These are phyloP conservation scores for Fomitiporia mediterranea DNA, from an alignment of 1,284 basidiomycete species.

Conservation along the genomic window DNA sequence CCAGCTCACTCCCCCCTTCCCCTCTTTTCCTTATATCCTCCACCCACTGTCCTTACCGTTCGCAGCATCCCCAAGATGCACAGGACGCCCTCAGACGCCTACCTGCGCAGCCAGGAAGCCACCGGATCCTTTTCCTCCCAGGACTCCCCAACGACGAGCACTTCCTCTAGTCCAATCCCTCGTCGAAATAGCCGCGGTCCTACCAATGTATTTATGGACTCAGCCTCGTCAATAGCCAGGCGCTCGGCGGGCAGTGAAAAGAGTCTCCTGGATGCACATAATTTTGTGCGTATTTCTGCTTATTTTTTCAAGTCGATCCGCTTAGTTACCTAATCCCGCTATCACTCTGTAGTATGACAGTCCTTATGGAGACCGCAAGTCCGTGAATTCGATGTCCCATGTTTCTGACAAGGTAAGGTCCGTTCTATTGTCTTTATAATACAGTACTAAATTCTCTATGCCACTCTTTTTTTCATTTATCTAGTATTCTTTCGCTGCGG, in stretches of 20 bases:
- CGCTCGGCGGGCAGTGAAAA: constrained; percentile 12
- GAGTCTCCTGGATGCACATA: constrained; percentile 11
- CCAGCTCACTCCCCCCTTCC: not conserved
- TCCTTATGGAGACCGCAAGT: constrained; percentile 14
- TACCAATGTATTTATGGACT: constrained; percentile 12
- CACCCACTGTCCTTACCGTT: not conserved
- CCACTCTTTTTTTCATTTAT: not conserved
- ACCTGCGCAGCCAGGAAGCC: not conserved
- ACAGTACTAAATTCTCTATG: too few relatives aligned
- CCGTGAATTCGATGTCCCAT: constrained; percentile 3
- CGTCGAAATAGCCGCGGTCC: constrained; percentile 6
- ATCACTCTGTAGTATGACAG: constrained; percentile 7
- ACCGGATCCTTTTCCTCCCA: not conserved
- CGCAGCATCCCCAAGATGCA: not conserved
- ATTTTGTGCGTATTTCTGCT: constrained; percentile 7
- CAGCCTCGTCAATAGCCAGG: not conserved
- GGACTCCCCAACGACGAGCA: not conserved
- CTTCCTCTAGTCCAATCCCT: constrained; percentile 8
- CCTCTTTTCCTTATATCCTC: not conserved
- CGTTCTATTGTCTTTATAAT: not conserved
- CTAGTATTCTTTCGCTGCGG: constrained; percentile 20
- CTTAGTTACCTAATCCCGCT: not conserved
- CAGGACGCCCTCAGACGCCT: constrained; percentile 1
- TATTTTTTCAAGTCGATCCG: not conserved
- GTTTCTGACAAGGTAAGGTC: constrained; percentile 17